Evolutionary conservation across 768 basidiomycete species (phyloP).

Genomic region (Serendipita sp.): DNA sequence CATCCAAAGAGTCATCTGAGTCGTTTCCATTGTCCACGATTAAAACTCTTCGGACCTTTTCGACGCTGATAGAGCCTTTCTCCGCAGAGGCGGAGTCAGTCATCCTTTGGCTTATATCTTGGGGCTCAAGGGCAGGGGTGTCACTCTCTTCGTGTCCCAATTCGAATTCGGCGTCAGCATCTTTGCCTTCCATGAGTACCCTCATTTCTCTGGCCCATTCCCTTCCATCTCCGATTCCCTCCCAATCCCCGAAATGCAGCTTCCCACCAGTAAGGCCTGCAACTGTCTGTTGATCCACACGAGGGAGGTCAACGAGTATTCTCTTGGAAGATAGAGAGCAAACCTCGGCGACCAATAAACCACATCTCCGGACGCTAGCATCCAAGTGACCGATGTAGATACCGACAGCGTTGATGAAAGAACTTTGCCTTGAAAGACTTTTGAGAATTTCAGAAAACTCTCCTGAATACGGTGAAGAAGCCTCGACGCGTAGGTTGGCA

Average conservation of each 20-base stretch:
- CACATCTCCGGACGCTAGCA: conserved; percentile 59
- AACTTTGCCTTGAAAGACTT: conserved; percentile 17
- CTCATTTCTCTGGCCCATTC: conserved; percentile 51
- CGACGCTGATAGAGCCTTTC: too few relatives aligned
- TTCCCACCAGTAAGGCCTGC: conserved; percentile 46
- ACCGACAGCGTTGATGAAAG: conserved; percentile 54
- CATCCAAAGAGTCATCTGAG: conserved; percentile 69
- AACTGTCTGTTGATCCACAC: conserved; percentile 20
- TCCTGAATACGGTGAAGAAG: background rate
- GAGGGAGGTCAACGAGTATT: background rate
- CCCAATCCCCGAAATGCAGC: conserved; percentile 74
- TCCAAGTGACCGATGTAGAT: conserved; percentile 70
- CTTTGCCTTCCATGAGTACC: conserved; percentile 16
- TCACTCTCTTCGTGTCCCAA: conserved; percentile 11
- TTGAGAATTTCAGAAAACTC: conserved; percentile 12
- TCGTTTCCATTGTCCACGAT: conserved; percentile 33
- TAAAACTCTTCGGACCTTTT: conserved; percentile 13
- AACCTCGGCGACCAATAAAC: conserved; percentile 88
- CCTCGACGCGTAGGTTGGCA: background rate
- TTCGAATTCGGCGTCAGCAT: conserved; percentile 13
- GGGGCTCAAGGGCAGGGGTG: conserved; percentile 8
- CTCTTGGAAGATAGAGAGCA: background rate
- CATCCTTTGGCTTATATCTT: background rate
- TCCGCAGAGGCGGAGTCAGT: too few relatives aligned
- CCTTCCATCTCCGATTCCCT: conserved; percentile 50